These are phyloP conservation scores for Ascochyta rabiei DNA, from an alignment of 2,329 filamentous ascomycete species.

Conservation along the genomic window DNA sequence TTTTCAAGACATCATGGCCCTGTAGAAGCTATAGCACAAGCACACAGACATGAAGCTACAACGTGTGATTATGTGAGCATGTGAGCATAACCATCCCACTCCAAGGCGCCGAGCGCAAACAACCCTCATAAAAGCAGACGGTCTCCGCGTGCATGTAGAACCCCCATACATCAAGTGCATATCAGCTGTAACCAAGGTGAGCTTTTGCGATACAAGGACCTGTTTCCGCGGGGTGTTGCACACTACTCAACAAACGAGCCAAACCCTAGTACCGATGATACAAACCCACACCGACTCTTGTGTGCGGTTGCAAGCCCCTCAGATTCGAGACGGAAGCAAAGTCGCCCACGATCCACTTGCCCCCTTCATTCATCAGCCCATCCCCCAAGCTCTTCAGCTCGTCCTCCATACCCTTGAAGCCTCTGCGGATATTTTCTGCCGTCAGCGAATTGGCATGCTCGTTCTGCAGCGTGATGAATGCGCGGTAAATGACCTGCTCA, in stretches of 20 bases:
- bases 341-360: not conserved
- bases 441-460: not conserved
- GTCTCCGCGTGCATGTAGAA: no score
- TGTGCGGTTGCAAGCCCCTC: not conserved
- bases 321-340: not conserved
- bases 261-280: not conserved
- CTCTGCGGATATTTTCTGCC: not conserved
- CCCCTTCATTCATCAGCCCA: not conserved
- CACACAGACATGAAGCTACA: no score
- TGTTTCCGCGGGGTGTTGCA: not conserved
- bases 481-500: constrained; percentile 6
- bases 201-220: no score
- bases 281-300: not conserved
- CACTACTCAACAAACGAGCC: not conserved
- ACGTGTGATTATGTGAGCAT: no score
- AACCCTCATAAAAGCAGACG: no score
- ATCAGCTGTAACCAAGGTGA: no score
- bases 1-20: not conserved
- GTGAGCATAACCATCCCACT: no score
- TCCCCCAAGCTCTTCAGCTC: not conserved
- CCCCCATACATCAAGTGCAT: no score
- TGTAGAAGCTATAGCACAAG: not conserved
- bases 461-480: not conserved
- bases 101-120: no score
- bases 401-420: constrained; percentile 3